These are phyloP conservation scores for Trichoderma gracile DNA, from an alignment of 2,329 filamentous ascomycete genomes.

Conservation along the genomic window DNA sequence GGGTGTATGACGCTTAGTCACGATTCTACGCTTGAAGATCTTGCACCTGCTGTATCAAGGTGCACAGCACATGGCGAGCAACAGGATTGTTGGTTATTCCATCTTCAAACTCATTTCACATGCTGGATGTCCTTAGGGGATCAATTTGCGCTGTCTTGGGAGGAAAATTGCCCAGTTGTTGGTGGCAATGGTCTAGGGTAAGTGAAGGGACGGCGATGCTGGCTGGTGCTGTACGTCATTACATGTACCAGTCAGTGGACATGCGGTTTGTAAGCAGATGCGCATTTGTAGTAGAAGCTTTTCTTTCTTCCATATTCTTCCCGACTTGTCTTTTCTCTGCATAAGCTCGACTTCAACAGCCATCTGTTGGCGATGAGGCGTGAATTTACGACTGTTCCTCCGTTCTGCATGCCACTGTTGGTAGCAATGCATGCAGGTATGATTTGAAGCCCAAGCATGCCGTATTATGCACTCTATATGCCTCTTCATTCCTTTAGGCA, in stretches of 20 bases:
- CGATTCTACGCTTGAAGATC: background rate
- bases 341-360: background rate
- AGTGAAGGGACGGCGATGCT: background rate
- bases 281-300: too few relatives aligned
- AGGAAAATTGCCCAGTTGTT: background rate
- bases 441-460: conserved; percentile 6
- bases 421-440: background rate
- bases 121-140: background rate
- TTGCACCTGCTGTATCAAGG: background rate
- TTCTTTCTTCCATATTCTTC: too few relatives aligned
- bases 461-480: background rate
- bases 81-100: too few relatives aligned
- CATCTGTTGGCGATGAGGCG: background rate
- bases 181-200: conserved; percentile 1
- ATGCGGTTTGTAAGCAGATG: too few relatives aligned
- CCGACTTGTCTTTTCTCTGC: background rate
- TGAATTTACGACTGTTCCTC: background rate
- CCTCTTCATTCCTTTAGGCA: background rate
- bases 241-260: too few relatives aligned
- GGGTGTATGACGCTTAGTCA: conserved; percentile 13
- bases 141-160: background rate
- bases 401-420: background rate
- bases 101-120: too few relatives aligned
- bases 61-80: background rate
- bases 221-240: too few relatives aligned